Evolutionary conservation across 345 rosid genomes (phyloP).

Genomic region (Citropsis articulata): DNA sequence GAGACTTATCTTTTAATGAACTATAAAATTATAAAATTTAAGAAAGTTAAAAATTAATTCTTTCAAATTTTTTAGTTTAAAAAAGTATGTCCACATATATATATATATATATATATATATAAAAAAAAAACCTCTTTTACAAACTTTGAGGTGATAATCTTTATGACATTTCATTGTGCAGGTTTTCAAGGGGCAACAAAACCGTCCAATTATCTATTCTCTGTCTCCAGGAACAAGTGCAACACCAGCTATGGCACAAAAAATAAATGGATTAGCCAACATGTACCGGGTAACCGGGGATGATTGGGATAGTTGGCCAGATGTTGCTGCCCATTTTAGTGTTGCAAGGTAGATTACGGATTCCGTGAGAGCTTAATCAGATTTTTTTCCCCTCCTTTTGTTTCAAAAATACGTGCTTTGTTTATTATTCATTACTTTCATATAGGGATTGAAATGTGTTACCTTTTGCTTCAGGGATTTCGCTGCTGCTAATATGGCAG

Average conservation of each 20-base stretch:
- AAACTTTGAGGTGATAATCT: slow-evolving; percentile 10
- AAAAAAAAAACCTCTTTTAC: background rate
- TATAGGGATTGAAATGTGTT: slow-evolving; percentile 2
- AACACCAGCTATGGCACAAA: slow-evolving; percentile 72
- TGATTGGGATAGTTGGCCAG: slow-evolving; percentile 91
- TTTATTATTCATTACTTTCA: no score
- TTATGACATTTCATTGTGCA: slow-evolving; percentile 23
- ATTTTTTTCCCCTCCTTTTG: no score
- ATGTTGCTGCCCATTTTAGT: slow-evolving; percentile 71
- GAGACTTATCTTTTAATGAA: no score
- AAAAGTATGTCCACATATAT: no score
- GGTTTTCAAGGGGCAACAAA: slow-evolving; percentile 62
- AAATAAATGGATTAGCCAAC: slow-evolving; percentile 56
- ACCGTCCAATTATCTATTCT: slow-evolving; percentile 70
- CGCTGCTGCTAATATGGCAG: slow-evolving; percentile 56
- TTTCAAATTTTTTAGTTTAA: accelerated
- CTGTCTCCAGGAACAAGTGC: slow-evolving; percentile 85
- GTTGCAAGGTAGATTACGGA: slow-evolving; percentile 50
- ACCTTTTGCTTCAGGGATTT: slow-evolving; percentile 49
- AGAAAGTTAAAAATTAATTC: accelerated
- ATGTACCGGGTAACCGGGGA: slow-evolving; percentile 87
- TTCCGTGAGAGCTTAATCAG: background rate
- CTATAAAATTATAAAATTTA: accelerated
- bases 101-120: no score
- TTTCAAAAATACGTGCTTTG: no score